Evolutionary conservation across 2,329 filamentous ascomycete species (phyloP).

Genomic region (Penicillium glabrum): DNA sequence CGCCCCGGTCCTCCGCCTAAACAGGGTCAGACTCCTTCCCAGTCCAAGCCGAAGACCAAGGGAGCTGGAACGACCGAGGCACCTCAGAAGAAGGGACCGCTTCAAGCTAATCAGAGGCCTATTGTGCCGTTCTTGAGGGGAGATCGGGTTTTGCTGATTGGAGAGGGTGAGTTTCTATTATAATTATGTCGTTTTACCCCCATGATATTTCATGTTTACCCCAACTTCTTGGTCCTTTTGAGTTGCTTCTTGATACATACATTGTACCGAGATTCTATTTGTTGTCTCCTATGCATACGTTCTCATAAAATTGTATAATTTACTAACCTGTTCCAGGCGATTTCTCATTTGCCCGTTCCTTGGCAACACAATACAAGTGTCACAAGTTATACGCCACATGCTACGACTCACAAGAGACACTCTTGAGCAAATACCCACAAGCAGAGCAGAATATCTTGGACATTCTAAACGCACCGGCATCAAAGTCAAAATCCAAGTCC

Average conservation of each 20-base stretch:
- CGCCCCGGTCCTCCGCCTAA: constrained; percentile 11
- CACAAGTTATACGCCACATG: constrained; percentile 44
- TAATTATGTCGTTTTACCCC: constrained; percentile 3
- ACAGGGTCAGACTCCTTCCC: constrained; percentile 3
- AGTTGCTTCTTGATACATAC: neutral
- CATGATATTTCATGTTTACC: neutral
- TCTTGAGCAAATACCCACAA: constrained; percentile 74
- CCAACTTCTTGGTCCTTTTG: too few relatives aligned
- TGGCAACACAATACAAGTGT: constrained; percentile 43
- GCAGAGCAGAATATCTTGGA: constrained; percentile 59
- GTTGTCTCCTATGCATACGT: neutral
- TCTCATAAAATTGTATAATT: neutral
- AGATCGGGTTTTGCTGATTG: constrained; percentile 46
- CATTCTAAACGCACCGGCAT: constrained; percentile 25
- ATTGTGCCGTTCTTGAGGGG: constrained; percentile 41
- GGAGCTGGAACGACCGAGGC: neutral
- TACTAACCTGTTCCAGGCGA: constrained; percentile 36
- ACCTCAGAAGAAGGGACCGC: constrained; percentile 14
- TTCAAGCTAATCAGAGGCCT: constrained; percentile 29
- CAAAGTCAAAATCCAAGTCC: constrained; percentile 1
- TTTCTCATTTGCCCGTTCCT: constrained; percentile 49
- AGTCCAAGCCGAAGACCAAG: neutral
- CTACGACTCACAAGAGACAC: constrained; percentile 45
- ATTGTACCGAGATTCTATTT: neutral
- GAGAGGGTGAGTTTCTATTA: constrained; percentile 41